These are phyloP conservation scores for Trichosporon asahii DNA, from an alignment of 1,284 basidiomycete genomes.

Conservation along the genomic window DNA sequence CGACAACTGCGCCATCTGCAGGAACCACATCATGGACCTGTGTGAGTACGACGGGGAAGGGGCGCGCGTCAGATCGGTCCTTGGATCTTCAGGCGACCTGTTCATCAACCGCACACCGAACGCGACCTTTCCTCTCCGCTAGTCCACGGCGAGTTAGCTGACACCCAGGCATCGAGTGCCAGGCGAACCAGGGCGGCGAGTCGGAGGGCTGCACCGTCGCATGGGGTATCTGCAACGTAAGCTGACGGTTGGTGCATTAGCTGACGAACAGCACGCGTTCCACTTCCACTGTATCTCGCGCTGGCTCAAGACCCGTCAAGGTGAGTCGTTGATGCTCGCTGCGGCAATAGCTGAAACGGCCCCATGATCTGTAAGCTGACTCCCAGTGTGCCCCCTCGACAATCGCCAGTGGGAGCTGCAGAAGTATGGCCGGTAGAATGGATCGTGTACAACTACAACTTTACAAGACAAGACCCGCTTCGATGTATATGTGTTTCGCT, in stretches of 20 bases:
- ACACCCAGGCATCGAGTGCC: conserved; percentile 90
- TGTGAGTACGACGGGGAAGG: conserved; percentile 59
- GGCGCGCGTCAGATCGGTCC: no score
- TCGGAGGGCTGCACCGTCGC: conserved; percentile 96
- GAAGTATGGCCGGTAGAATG: conserved; percentile 49
- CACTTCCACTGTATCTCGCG: conserved; percentile 99
- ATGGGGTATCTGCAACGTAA: conserved; percentile 97
- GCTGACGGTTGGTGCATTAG: not conserved
- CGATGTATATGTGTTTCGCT: conserved; percentile 1
- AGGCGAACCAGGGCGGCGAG: conserved; percentile 96
- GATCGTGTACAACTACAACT: not conserved
- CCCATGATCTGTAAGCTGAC: no score
- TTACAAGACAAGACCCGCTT: not conserved
- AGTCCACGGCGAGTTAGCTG: not conserved
- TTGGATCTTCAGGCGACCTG: no score
- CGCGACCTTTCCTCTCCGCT: no score
- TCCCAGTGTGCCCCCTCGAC: conserved; percentile 85
- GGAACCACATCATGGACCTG: conserved; percentile 98
- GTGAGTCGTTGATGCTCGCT: conserved; percentile 29
- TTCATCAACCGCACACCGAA: no score
- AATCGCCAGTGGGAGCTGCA: conserved; percentile 60
- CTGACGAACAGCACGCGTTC: conserved; percentile 81
- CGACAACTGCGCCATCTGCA: conserved; percentile 93
- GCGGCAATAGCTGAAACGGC: no score
- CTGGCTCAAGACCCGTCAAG: conserved; percentile 97